Percentiles rank a stretch among this genome's conserved stretches.
phyloP scores from a whole-genome alignment of 371 early-diverging fungal species.

The Mucor racemosus region DNA sequence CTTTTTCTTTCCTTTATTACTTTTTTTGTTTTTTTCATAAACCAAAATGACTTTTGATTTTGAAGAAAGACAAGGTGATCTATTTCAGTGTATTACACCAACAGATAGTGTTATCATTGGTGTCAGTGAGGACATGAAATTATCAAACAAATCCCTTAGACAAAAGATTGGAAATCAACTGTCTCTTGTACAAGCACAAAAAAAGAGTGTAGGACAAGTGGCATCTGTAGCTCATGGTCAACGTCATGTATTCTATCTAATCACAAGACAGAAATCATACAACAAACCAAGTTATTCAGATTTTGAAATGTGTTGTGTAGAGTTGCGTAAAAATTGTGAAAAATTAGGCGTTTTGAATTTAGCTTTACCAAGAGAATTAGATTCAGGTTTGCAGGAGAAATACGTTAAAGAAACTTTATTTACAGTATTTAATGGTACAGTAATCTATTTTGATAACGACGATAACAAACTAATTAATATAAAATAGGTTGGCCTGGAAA shows the following conservation, averaged over 20 bases:
- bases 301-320: constrained; percentile 35
- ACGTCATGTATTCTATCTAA: constrained; percentile 38
- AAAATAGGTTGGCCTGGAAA: constrained; percentile 39
- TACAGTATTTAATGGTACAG: constrained; percentile 33
- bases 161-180: constrained; percentile 31
- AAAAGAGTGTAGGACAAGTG: constrained; percentile 39
- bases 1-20: constrained; percentile 9
- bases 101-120: constrained; percentile 33
- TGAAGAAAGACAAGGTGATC: constrained; percentile 39
- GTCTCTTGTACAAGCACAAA: constrained; percentile 32
- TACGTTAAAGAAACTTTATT: constrained; percentile 36
- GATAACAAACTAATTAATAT: not conserved
- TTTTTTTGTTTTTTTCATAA: constrained; percentile 16
- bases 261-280: constrained; percentile 35
- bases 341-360: constrained; percentile 29
- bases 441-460: not conserved
- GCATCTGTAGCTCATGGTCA: constrained; percentile 18
- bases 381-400: constrained; percentile 37
- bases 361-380: constrained; percentile 35
- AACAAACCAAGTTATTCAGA: constrained; percentile 34
- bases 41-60: constrained; percentile 46
- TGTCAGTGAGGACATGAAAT: constrained; percentile 38
- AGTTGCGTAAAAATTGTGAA: constrained; percentile 34
- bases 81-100: constrained; percentile 29
- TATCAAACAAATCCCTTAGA: constrained; percentile 33